phyloP scores from a whole-genome alignment of 352 stramenopile species.

The Sclerospora graminicola region DNA sequence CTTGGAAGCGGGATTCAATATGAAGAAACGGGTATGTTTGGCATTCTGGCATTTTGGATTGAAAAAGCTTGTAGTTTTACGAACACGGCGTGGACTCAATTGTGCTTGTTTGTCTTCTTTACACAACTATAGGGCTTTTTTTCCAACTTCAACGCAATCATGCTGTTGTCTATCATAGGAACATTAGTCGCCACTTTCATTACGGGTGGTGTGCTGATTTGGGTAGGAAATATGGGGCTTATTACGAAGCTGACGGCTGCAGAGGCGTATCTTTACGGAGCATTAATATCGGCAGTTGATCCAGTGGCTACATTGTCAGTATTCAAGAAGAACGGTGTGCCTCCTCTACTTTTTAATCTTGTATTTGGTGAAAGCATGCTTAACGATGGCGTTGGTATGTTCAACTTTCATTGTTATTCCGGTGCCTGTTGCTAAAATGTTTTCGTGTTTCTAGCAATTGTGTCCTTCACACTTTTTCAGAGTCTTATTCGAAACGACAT shows the following conservation, averaged over 20 bases:
- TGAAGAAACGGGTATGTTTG: slow-evolving; percentile 69
- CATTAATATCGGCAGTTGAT: slow-evolving; percentile 90
- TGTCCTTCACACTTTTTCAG: slow-evolving; percentile 78
- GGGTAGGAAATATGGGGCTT: slow-evolving; percentile 51
- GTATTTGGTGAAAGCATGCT: slow-evolving; percentile 94
- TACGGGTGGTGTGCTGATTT: slow-evolving; percentile 63
- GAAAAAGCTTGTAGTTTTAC: not conserved
- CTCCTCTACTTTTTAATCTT: slow-evolving; percentile 89
- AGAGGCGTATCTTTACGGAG: slow-evolving; percentile 88
- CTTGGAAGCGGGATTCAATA: slow-evolving; percentile 77
- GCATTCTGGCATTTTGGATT: not conserved
- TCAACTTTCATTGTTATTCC: slow-evolving; percentile 10
- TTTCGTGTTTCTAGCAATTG: slow-evolving; percentile 39
- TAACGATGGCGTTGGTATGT: slow-evolving; percentile 87
- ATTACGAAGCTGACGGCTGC: slow-evolving; percentile 78
- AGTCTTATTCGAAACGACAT: slow-evolving; percentile 64
- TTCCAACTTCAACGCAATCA: slow-evolving; percentile 81
- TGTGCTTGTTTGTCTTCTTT: slow-evolving; percentile 3
- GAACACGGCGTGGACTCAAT: not conserved
- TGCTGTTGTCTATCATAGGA: slow-evolving; percentile 68
- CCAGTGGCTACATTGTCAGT: slow-evolving; percentile 89
- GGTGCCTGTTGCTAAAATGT: slow-evolving; percentile 2
- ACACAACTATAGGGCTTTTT: slow-evolving; percentile 58
- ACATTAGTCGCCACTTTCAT: slow-evolving; percentile 77
- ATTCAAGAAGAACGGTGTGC: slow-evolving; percentile 87